Base-by-base conservation (phyloP, 2,329 filamentous ascomycete genomes). In the Tolypocladium inflatum region DNA sequence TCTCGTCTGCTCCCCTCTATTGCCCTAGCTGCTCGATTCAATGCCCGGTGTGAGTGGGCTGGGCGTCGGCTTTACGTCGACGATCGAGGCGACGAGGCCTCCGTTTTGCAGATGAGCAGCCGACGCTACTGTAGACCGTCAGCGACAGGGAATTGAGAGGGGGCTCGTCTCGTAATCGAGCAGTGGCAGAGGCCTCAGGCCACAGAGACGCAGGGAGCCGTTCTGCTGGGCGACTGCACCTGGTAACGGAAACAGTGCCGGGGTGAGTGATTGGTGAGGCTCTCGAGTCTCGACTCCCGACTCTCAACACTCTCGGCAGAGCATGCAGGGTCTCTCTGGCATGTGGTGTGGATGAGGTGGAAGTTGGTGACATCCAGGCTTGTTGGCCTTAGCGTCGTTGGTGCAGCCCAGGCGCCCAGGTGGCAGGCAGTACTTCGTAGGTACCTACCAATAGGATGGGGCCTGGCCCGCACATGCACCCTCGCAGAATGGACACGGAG, bases 381-480 rank as follows among this genome's bases (percentile, higher is more conserved):
- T 33, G 5, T n/a, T n/a, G 33, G 3, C 33, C 33, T 33, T 30
- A 30, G n/a, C n/a, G n/a, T n/a, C n/a, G n/a, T n/a, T n/a, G 26
- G 45, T 4, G 45, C 15, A 4, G 23, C n/a, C n/a, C n/a, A n/a
- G n/a, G n/a, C n/a, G n/a, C n/a, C n/a, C n/a, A n/a, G n/a, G n/a
- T n/a, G n/a, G n/a, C n/a, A n/a, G n/a, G n/a, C n/a, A n/a, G n/a
- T n/a, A n/a, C n/a, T n/a, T n/a, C n/a, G n/a, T n/a, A n/a, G n/a
- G n/a, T n/a, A n/a, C n/a, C n/a, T n/a, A 7, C 61, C 60, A 63
- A 63, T 63, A 30, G 55, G 59, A 61, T 45, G 35, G 51, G 39
- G 26, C 51, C 54, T 33, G 48, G 35, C 15, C 43, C 48, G 58
- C 60, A 61, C 58, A 60, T 61, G 60, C 43, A 17, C 41, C 23